Percentiles rank a stretch among this genome's conserved stretches.
phyloP scores from a whole-genome alignment of 2,329 filamentous ascomycete genomes.

The Setomelanomma holmii region DNA sequence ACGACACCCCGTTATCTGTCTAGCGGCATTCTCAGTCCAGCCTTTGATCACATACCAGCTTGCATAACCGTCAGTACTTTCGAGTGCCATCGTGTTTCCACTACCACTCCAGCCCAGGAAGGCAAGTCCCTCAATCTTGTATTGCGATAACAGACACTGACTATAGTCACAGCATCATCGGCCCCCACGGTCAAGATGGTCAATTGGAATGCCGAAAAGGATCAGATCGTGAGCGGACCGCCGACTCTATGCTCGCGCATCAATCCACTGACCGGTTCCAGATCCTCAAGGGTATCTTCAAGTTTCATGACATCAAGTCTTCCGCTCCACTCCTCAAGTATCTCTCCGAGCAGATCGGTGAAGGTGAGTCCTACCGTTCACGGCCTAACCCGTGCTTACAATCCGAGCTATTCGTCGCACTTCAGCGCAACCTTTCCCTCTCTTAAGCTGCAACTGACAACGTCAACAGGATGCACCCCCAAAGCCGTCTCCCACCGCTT shows the following conservation, averaged over 20 bases:
- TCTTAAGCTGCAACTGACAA: not conserved
- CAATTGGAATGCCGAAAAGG: slow-evolving; percentile 30
- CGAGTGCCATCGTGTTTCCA: not conserved
- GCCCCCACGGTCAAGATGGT: slow-evolving; percentile 18
- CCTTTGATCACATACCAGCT: not conserved
- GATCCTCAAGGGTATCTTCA: slow-evolving; percentile 29
- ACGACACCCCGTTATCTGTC: not conserved
- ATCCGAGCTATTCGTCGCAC: too few relatives aligned
- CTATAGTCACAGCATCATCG: not conserved
- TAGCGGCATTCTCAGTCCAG: not conserved
- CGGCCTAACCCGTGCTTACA: too few relatives aligned
- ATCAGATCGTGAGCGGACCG: slow-evolving; percentile 22
- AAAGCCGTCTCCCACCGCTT: slow-evolving; percentile 35
- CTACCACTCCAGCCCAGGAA: not conserved
- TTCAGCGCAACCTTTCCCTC: not conserved
- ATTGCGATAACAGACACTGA: not conserved
- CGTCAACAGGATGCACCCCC: slow-evolving; percentile 28
- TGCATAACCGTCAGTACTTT: too few relatives aligned
- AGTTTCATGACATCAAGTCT: slow-evolving; percentile 23
- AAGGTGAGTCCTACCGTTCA: slow-evolving; percentile 20
- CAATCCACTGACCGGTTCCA: slow-evolving; percentile 11
- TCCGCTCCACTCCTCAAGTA: slow-evolving; percentile 13
- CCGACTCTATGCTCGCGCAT: not conserved
- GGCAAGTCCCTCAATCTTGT: not conserved
- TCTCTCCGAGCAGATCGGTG: slow-evolving; percentile 25